Percentiles rank a stretch among this genome's conserved stretches.
phyloP scores from a whole-genome alignment of 352 stramenopile species.

The Globisporangium iwayamae region DNA sequence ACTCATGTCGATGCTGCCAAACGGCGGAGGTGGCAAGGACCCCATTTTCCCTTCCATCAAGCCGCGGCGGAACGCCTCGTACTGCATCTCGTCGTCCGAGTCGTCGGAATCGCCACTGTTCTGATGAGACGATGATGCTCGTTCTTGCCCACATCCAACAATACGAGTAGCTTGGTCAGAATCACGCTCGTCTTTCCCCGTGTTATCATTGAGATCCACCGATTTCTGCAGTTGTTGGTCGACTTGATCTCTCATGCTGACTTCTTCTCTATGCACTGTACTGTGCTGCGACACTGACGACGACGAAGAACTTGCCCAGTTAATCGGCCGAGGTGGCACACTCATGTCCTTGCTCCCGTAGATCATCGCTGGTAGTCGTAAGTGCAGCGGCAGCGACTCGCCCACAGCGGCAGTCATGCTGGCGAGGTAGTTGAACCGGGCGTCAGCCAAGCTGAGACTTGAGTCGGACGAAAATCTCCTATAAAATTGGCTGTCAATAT shows the following conservation, averaged over 20 bases:
- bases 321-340: constrained; percentile 30
- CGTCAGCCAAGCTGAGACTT: constrained; percentile 35
- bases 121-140: neutral
- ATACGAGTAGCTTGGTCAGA: neutral
- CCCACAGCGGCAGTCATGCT: constrained; percentile 41
- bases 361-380: constrained; percentile 34
- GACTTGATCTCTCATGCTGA: neutral
- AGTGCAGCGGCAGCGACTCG: constrained; percentile 40
- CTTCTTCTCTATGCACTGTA: neutral
- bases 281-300: constrained; percentile 24
- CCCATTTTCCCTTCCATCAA: constrained; percentile 20
- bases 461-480: constrained; percentile 31
- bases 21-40: constrained; percentile 30
- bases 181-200: neutral
- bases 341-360: constrained; percentile 35
- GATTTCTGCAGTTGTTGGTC: constrained; percentile 2
- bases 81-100: constrained; percentile 12
- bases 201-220: neutral
- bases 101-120: neutral
- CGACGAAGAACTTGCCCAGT: constrained; percentile 23
- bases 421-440: constrained; percentile 42
- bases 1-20: constrained; percentile 45
- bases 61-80: constrained; percentile 12
- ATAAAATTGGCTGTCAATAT: neutral
- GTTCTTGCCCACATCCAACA: neutral